phyloP scores from a whole-genome alignment of 2,329 filamentous ascomycete genomes.

The Sporothrix humicola region DNA sequence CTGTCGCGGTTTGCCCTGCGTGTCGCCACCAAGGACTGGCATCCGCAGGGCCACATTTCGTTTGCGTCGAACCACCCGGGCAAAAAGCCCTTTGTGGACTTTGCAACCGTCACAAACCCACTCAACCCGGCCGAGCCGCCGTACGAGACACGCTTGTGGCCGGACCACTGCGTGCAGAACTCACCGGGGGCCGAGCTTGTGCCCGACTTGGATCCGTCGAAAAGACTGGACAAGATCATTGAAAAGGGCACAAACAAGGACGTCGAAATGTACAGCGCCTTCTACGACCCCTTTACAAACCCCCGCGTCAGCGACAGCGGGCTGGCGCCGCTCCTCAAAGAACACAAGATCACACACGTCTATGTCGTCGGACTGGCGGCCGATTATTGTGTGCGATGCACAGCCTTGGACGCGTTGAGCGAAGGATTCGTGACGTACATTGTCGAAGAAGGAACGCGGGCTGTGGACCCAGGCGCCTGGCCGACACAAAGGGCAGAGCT shows the following conservation, averaged over 20 bases:
- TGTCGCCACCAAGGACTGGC: conserved; percentile 91
- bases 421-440: conserved; percentile 80
- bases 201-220: conserved; percentile 66
- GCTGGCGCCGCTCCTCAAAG: conserved; percentile 63
- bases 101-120: conserved; percentile 70
- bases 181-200: conserved; percentile 76
- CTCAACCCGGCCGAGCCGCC: conserved; percentile 63
- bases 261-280: conserved; percentile 94
- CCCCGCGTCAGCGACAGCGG: conserved; percentile 67
- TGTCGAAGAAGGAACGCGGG: conserved; percentile 76
- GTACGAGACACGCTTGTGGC: conserved; percentile 79
- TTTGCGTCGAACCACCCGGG: conserved; percentile 79
- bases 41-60: conserved; percentile 82
- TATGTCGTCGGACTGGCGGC: conserved; percentile 85
- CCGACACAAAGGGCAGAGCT: conserved; percentile 60
- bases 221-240: conserved; percentile 67
- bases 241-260: conserved; percentile 76
- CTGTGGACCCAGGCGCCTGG: conserved; percentile 71
- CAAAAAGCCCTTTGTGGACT: conserved; percentile 71
- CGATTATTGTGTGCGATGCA: conserved; percentile 87
- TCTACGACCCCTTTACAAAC: conserved; percentile 76
- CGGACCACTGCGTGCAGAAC: conserved; percentile 81
- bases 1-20: conserved; percentile 73
- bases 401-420: conserved; percentile 75
- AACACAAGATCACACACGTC: conserved; percentile 70